Percentiles rank a stretch among this genome's conserved stretches.
Conservation (phyloP, 345 rosid species). For the Brassica nigra region DNA sequence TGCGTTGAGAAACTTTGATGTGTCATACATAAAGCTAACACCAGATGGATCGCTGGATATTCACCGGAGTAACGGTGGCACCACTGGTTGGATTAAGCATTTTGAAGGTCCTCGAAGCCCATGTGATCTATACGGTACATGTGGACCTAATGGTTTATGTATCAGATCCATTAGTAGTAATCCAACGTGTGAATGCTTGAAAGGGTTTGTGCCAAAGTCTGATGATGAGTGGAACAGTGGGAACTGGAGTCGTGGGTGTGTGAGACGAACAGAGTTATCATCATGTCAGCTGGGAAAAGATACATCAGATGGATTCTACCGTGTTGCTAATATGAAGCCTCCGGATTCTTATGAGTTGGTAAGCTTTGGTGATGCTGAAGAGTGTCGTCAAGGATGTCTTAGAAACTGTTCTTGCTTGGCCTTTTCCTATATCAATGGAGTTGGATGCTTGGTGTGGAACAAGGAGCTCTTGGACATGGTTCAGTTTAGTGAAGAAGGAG, state of each 20-base stretch:
- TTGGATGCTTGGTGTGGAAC: neutral
- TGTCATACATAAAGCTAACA: neutral
- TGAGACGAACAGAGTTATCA: neutral
- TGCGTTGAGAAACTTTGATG: conserved; percentile 2
- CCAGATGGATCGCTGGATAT: neutral
- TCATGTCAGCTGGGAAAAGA: neutral
- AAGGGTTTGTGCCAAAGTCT: conserved; percentile 1
- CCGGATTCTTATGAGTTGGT: neutral
- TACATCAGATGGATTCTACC: neutral
- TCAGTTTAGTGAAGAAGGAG: neutral
- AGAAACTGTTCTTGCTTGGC: neutral
- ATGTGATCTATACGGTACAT: neutral
- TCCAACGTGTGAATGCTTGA: neutral
- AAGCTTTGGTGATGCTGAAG: neutral
- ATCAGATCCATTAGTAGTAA: neutral
- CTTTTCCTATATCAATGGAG: neutral
- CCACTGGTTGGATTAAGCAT: neutral
- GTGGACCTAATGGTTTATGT: neutral
- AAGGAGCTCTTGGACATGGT: neutral
- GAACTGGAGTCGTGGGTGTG: neutral
- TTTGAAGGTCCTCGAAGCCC: conserved; percentile 1
- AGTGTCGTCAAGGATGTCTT: neutral
- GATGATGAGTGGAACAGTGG: neutral
- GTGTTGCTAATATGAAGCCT: conserved; percentile 1
- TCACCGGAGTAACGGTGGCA: neutral